Conservation (phyloP, 2,329 filamentous ascomycete species). For the Rhinocladiella similis region DNA sequence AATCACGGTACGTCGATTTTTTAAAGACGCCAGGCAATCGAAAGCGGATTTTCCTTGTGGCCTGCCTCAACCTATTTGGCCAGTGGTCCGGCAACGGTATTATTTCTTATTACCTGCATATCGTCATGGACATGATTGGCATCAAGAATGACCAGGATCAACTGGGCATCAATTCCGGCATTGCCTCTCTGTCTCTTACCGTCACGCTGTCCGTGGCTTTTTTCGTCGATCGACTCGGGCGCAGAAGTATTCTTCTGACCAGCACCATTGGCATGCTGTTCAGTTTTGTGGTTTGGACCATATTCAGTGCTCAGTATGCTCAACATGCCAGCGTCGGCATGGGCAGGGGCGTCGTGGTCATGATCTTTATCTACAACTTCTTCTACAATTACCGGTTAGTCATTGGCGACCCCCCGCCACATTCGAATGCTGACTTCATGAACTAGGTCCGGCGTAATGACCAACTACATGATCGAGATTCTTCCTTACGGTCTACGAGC, state of each 20-base stretch:
- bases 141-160: conserved; percentile 24
- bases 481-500: conserved; percentile 50
- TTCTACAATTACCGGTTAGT: conserved; percentile 20
- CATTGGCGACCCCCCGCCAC: neutral
- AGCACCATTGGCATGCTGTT: conserved; percentile 31
- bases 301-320: conserved; percentile 29
- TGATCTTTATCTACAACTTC: conserved; percentile 38
- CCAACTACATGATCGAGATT: conserved; percentile 47
- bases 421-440: conserved; percentile 19
- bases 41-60: conserved; percentile 30
- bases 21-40: conserved; percentile 30
- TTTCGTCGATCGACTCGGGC: conserved; percentile 30
- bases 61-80: conserved; percentile 23
- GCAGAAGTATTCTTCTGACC: conserved; percentile 28
- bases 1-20: conserved; percentile 49
- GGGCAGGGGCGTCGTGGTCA: conserved; percentile 33
- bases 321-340: conserved; percentile 12
- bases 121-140: conserved; percentile 26
- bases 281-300: conserved; percentile 29
- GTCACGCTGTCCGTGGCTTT: conserved; percentile 27
- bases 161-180: conserved; percentile 25
- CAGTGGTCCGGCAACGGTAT: conserved; percentile 27
- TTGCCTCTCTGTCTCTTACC: conserved; percentile 30
- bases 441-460: conserved; percentile 25
- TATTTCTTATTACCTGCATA: conserved; percentile 26